phyloP scores from a whole-genome alignment of 176 grass and related monocot genomes.

The Puccinellia tenuiflora region DNA sequence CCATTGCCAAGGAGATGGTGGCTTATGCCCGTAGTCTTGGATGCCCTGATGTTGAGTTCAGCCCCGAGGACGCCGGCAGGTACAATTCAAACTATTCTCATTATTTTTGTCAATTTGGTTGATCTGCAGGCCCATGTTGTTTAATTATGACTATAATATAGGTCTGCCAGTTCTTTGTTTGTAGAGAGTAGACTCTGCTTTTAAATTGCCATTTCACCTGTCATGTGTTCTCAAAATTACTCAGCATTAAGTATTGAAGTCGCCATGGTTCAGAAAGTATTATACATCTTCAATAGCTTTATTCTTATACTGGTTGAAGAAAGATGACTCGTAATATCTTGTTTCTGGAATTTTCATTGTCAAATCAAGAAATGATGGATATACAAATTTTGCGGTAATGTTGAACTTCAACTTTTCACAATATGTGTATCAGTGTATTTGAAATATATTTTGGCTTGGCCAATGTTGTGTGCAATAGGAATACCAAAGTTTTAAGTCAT shows the following conservation, averaged over 20 bases:
- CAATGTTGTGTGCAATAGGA: not conserved
- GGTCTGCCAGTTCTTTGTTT: not conserved
- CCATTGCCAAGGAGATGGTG: constrained; percentile 68
- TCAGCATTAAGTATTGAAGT: not conserved
- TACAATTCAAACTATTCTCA: constrained; percentile 3
- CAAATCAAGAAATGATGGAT: not conserved
- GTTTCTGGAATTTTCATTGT: not conserved
- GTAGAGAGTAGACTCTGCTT: not conserved
- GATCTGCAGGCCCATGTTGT: not conserved
- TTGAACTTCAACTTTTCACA: not conserved
- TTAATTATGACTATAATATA: not conserved
- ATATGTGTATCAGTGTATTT: not conserved
- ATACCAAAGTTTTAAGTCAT: not conserved
- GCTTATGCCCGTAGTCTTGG: constrained; percentile 80
- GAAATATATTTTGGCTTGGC: not conserved
- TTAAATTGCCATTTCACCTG: not conserved
- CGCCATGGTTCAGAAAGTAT: not conserved
- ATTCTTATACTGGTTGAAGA: not conserved
- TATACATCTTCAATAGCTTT: not conserved
- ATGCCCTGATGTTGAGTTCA: constrained; percentile 81
- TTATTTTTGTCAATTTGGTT: not conserved
- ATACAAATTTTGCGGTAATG: not conserved
- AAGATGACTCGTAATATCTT: not conserved
- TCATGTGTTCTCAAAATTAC: not conserved
- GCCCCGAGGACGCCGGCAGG: constrained; percentile 94